A percentile compares a stretch with the other conserved stretches of the same genome.
Conservation (phyloP, 1,284 basidiomycete genomes). For the Irpex lacteus region DNA sequence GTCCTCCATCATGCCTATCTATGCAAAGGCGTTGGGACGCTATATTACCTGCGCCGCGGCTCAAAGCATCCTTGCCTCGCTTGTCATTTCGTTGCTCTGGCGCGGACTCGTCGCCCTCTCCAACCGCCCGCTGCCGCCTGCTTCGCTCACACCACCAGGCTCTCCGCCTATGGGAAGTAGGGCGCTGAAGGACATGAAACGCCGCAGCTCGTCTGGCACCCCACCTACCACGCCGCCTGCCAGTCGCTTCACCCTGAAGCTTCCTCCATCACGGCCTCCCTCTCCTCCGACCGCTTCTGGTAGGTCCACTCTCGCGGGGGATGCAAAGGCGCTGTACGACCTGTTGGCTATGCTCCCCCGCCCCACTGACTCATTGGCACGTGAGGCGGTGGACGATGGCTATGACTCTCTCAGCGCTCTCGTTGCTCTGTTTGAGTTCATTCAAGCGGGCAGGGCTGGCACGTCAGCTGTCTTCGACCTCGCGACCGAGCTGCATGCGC, state of each 20-base stretch:
- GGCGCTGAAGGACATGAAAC: slow-evolving; percentile 36
- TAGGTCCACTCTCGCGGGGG: slow-evolving; percentile 44
- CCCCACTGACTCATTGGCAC: slow-evolving; percentile 56
- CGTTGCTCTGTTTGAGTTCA: slow-evolving; percentile 52
- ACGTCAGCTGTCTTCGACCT: slow-evolving; percentile 34
- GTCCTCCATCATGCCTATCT: slow-evolving; percentile 56
- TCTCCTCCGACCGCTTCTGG: slow-evolving; percentile 44
- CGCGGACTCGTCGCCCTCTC: slow-evolving; percentile 65
- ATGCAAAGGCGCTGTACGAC: slow-evolving; percentile 58
- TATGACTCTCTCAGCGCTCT: slow-evolving; percentile 61
- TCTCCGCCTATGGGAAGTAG: slow-evolving; percentile 9
- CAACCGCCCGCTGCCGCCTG: slow-evolving; percentile 44
- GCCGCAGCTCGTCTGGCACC: slow-evolving; percentile 39
- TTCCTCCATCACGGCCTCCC: slow-evolving; percentile 65
- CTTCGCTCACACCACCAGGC: slow-evolving; percentile 31
- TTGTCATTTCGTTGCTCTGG: slow-evolving; percentile 73
- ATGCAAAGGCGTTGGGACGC: slow-evolving; percentile 54
- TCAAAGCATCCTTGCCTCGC: slow-evolving; percentile 59
- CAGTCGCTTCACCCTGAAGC: slow-evolving; percentile 61
- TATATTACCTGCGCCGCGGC: slow-evolving; percentile 51
- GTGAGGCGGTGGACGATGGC: slow-evolving; percentile 76
- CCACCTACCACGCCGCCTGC: slow-evolving; percentile 59
- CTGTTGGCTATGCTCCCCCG: slow-evolving; percentile 59
- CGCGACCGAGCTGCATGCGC: slow-evolving; percentile 34
- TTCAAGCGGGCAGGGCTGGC: slow-evolving; percentile 27